Evolutionary conservation across 208 protist species (phyloP).

Genomic region (Acanthamoeba lenticulata): DNA sequence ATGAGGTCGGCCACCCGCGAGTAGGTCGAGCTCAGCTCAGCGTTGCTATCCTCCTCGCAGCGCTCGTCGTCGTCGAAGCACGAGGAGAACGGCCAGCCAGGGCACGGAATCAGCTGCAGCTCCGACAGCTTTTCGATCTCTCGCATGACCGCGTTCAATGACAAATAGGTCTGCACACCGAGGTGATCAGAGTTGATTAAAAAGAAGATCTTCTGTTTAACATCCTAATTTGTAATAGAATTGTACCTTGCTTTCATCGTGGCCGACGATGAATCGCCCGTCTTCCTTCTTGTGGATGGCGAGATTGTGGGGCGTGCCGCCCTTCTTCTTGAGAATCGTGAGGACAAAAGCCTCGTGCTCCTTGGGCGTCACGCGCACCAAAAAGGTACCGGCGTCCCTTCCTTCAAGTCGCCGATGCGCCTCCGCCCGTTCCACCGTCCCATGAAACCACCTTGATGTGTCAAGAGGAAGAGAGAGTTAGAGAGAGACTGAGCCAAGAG

Average conservation of each 20-base stretch:
- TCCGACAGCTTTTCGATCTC: conserved; percentile 44
- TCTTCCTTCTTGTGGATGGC: conserved; percentile 52
- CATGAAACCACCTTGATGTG: conserved; percentile 72
- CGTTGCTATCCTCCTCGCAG: background rate
- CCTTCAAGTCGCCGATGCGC: conserved; percentile 52
- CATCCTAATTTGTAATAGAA: background rate
- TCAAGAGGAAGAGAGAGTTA: no score
- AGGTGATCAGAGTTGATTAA: background rate
- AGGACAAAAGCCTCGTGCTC: conserved; percentile 43
- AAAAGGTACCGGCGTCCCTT: conserved; percentile 41
- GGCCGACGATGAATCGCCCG: conserved; percentile 22
- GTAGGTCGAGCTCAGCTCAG: conserved; percentile 7
- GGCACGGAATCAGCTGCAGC: conserved; percentile 10
- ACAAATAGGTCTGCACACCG: conserved; percentile 21
- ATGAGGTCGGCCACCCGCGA: conserved; percentile 50
- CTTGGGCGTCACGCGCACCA: conserved; percentile 51
- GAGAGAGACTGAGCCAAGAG: no score
- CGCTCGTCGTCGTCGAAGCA: conserved; percentile 58
- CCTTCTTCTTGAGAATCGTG: conserved; percentile 64
- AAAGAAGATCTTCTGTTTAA: background rate
- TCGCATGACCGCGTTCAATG: conserved; percentile 12
- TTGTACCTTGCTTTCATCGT: conserved; percentile 46
- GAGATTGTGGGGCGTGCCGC: conserved; percentile 34
- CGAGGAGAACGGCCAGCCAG: conserved; percentile 39
- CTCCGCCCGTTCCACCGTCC: conserved; percentile 15